Conservation (phyloP, 116 monocot species). For the Zostera marina region DNA sequence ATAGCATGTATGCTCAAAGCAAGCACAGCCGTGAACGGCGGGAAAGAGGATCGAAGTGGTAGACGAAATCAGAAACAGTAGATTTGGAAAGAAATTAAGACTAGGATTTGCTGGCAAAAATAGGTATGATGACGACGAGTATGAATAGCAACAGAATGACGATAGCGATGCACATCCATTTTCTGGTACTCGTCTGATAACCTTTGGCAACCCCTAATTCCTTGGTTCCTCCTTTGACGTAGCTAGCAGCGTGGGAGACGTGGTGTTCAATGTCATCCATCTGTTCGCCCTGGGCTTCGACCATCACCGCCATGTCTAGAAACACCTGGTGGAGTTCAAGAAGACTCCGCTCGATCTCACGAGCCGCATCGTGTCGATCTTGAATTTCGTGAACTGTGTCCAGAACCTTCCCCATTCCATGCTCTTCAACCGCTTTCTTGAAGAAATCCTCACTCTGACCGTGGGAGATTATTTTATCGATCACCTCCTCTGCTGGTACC, state of each 20-base stretch:
- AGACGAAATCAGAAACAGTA: no score
- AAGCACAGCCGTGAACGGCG: no score
- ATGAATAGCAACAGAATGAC: slow-evolving; percentile 58
- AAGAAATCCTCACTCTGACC: slow-evolving; percentile 29
- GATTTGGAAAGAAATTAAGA: slow-evolving; percentile 10
- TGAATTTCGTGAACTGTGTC: slow-evolving; percentile 70
- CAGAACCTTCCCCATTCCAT: slow-evolving; percentile 18
- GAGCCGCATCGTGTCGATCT: slow-evolving; percentile 57
- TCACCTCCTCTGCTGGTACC: slow-evolving; percentile 52
- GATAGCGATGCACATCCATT: slow-evolving; percentile 57
- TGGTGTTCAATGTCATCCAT: slow-evolving; percentile 91
- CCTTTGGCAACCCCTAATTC: slow-evolving; percentile 45
- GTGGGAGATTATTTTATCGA: slow-evolving; percentile 51
- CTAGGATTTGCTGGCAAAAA: slow-evolving; percentile 27
- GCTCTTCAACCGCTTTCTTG: slow-evolving; percentile 30
- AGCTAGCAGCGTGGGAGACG: slow-evolving; percentile 48
- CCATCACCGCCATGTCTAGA: slow-evolving; percentile 93
- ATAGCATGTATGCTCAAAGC: no score
- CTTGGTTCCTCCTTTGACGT: slow-evolving; percentile 52
- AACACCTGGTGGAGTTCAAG: slow-evolving; percentile 93
- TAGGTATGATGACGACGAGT: slow-evolving; percentile 42
- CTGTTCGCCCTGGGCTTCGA: slow-evolving; percentile 83
- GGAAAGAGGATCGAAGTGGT: no score
- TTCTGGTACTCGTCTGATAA: slow-evolving; percentile 55
- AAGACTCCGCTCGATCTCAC: slow-evolving; percentile 71